Base-by-base conservation (phyloP, 352 stramenopile genomes). In the Globisporangium uncinulatum region DNA sequence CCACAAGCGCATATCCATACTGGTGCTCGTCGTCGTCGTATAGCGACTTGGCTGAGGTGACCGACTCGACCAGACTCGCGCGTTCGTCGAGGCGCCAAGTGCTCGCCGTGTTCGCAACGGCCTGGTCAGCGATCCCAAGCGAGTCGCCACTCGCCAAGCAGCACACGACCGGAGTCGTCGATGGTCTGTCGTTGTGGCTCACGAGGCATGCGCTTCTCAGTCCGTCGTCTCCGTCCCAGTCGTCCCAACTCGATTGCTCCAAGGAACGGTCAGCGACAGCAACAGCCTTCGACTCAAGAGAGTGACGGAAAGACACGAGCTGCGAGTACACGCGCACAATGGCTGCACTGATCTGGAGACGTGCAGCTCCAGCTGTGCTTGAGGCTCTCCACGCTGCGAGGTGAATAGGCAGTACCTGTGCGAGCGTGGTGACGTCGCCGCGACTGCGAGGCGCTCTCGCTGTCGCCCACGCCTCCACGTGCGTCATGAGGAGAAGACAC, bases 151-250 rank as follows among this genome's bases (percentile, higher is more conserved):
- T 45, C 39, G 13, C 39, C 41, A 4, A 46, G 15, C 15, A 46
- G 24, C 24, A 29, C 24, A 29, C 24, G 24, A 29, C 24, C 24
- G 24, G 24, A 29, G 24, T 4, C 24, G 24, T 29, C 24, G 24
- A 29, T 4, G 24, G 24, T 29, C 6, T 24, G 17, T 24, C 41
- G 41, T 20, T 24, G n/a, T 9, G 50, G 42, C 17, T 58, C 48
- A 0, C 46, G 6, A 8, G 29, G 2, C 42, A n/a, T 31, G 20
- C 6, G 45, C 21, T 41, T 19, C 21, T 52, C 47, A 29, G 10
- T 6, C 19, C 9, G 31, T 58, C 60, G 20, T 74, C 64, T 48
- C 66, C 59, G 49, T 81, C 73, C 73, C 70, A 82, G 36, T 75
- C 69, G n/a, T 74, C 59, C 72, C 72, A 81, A 15, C 54, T 50